phyloP scores from a whole-genome alignment of 352 stramenopile genomes.

The Aphanomyces astaci region DNA sequence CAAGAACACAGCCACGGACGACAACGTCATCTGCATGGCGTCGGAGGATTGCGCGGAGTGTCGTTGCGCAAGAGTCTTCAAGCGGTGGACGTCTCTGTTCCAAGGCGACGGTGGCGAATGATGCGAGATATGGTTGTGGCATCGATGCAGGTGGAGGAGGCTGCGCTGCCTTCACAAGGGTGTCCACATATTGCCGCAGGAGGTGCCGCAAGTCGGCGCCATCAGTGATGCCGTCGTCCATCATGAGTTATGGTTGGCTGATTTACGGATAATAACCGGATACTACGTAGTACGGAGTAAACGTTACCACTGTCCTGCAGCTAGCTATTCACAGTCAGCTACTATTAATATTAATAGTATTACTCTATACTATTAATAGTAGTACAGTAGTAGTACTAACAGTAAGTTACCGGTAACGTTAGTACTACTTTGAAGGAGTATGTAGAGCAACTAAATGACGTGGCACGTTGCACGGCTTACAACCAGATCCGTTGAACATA shows the following conservation, averaged over 20 bases:
- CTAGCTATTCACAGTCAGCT: too few relatives aligned
- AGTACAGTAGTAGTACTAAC: too few relatives aligned
- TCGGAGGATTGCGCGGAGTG: conserved; percentile 2
- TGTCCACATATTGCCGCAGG: background rate
- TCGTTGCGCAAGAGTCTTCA: background rate
- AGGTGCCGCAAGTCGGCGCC: background rate
- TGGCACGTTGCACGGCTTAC: background rate
- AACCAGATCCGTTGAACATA: too few relatives aligned
- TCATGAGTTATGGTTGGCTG: background rate
- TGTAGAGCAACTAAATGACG: background rate
- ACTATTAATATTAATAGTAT: too few relatives aligned
- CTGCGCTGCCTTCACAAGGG: background rate
- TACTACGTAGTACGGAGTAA: too few relatives aligned
- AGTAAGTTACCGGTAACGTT: background rate
- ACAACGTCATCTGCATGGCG: background rate
- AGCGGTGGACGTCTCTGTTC: background rate
- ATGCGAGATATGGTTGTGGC: background rate
- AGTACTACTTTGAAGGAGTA: background rate
- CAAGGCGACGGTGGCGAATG: background rate
- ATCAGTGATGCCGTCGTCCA: background rate
- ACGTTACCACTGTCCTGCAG: too few relatives aligned
- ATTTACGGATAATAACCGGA: too few relatives aligned
- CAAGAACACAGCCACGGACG: background rate
- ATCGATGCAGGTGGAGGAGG: background rate
- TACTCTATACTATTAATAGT: background rate